Conservation (phyloP, 805 yeast genomes). For the Suhomyces xylopsoci region DNA sequence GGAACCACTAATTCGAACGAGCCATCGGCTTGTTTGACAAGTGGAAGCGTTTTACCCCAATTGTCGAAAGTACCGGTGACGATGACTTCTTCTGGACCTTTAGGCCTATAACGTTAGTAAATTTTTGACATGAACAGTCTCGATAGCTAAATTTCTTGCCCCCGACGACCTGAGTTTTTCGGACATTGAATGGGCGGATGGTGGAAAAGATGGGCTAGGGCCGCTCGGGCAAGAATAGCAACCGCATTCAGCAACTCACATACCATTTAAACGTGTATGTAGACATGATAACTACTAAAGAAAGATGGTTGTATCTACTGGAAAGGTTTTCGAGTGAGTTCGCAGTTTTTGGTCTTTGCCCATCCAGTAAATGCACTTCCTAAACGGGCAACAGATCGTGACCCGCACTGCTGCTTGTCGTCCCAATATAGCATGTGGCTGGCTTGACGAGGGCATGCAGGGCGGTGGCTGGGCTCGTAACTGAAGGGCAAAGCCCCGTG, state of each 20-base stretch:
- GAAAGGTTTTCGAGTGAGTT: background rate
- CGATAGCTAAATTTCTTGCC: background rate
- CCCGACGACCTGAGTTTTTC: background rate
- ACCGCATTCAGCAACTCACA: conserved; percentile 13
- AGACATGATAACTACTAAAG: conserved; percentile 7
- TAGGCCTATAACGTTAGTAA: conserved; percentile 30
- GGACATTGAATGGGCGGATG: background rate
- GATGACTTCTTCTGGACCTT: conserved; percentile 50
- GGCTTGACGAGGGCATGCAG: background rate
- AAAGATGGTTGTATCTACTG: background rate
- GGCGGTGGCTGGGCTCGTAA: background rate
- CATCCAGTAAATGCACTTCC: conserved; percentile 1
- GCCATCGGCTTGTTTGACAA: conserved; percentile 59
- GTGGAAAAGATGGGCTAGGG: background rate
- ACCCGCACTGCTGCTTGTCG: background rate
- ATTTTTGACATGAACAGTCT: background rate
- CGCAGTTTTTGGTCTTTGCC: conserved; percentile 1
- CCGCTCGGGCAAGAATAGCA: background rate
- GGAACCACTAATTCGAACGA: conserved; percentile 62
- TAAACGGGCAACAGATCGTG: conserved; percentile 4
- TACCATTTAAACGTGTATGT: conserved; percentile 41
- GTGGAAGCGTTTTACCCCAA: conserved; percentile 58
- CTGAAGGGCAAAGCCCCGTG: background rate
- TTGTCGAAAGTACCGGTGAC: conserved; percentile 71
- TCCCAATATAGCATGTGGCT: background rate